phyloP scores from a whole-genome alignment of 169 alveolate species.

The Cryptosporidium ryanae region DNA sequence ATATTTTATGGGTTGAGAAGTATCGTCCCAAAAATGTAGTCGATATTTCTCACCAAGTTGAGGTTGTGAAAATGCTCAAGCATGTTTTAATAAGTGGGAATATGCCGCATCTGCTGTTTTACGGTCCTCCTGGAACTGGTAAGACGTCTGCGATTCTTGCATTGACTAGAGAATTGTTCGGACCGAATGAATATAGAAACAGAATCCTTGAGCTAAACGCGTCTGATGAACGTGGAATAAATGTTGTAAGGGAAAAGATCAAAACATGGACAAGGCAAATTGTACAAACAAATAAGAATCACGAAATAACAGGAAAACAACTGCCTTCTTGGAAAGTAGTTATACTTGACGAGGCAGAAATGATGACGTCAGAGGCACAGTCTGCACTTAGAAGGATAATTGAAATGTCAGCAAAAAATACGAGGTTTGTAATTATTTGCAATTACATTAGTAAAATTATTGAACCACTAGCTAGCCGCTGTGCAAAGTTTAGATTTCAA shows the following conservation, averaged over 20 bases:
- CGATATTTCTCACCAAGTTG: constrained; percentile 85
- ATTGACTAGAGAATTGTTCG: constrained; percentile 93
- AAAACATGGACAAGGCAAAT: constrained; percentile 95
- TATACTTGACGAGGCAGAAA: constrained; percentile 99
- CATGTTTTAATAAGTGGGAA: constrained; percentile 81
- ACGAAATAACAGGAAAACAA: constrained; percentile 85
- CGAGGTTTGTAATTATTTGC: constrained; percentile 98
- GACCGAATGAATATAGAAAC: constrained; percentile 90
- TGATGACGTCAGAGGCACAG: constrained; percentile 99
- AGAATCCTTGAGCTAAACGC: constrained; percentile 98
- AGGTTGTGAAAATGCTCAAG: constrained; percentile 83
- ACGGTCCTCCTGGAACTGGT: constrained; percentile 99
- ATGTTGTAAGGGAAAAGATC: constrained; percentile 96
- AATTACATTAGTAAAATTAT: constrained; percentile 95
- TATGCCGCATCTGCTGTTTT: constrained; percentile 94
- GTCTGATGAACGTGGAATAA: constrained; percentile 98
- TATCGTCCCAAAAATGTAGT: constrained; percentile 84
- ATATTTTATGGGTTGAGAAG: constrained; percentile 87
- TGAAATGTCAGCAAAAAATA: constrained; percentile 93
- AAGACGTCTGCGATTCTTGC: constrained; percentile 97
- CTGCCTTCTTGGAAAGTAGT: constrained; percentile 94
- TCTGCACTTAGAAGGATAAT: constrained; percentile 98
- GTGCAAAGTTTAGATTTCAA: constrained; percentile 95
- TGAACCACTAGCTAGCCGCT: constrained; percentile 95
- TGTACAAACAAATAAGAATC: constrained; percentile 86